Conservation (phyloP, 2,329 filamentous ascomycete genomes). For the Monilinia vaccinii-corymbosi region DNA sequence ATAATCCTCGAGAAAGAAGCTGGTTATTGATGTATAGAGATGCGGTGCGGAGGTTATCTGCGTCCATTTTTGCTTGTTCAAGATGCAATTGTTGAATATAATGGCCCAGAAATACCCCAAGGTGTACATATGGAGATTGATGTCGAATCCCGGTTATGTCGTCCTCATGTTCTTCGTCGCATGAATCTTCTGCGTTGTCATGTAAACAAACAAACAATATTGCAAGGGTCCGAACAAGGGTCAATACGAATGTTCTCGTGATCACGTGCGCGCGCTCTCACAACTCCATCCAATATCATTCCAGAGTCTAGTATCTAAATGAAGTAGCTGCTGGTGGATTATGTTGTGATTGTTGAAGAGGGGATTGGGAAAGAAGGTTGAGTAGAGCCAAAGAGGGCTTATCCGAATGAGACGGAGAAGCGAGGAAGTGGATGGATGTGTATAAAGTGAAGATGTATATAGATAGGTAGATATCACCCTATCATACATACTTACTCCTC, state of each 20-base stretch:
- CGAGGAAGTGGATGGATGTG: not conserved
- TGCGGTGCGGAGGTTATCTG: conserved; percentile 54
- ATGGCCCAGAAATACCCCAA: not conserved
- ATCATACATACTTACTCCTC: too few relatives aligned
- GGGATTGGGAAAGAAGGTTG: not conserved
- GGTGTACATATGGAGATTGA: not conserved
- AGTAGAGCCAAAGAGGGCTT: not conserved
- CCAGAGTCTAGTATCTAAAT: not conserved
- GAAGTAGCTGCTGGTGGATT: not conserved
- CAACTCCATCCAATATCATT: not conserved
- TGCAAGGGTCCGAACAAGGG: not conserved
- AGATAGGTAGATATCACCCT: too few relatives aligned
- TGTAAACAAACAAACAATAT: conserved; percentile 7
- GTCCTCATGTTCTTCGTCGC: not conserved
- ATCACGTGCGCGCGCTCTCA: not conserved
- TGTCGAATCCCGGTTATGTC: not conserved
- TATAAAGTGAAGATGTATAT: not conserved
- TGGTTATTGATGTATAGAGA: conserved; percentile 68
- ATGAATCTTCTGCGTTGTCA: conserved; percentile 10
- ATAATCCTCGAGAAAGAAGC: conserved; percentile 54
- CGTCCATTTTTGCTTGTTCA: conserved; percentile 22
- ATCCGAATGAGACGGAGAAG: not conserved
- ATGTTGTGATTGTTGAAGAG: not conserved
- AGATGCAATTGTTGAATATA: not conserved
- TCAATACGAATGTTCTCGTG: not conserved